Evolutionary conservation across 2,329 filamentous ascomycete genomes (phyloP).

Genomic region (Fusarium miscanthi): DNA sequence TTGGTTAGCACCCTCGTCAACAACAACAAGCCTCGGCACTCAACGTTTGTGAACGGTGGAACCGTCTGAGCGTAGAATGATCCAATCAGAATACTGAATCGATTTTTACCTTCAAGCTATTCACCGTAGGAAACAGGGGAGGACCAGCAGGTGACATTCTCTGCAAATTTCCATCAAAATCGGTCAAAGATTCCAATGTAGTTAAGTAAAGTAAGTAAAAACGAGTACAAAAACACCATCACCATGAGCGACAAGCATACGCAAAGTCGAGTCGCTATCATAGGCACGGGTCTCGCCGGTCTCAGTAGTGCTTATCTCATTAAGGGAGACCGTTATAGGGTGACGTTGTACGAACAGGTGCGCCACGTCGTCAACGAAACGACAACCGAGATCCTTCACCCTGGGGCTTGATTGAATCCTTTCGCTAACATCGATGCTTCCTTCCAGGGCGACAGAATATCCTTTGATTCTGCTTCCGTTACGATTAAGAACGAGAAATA

Average conservation of each 20-base stretch:
- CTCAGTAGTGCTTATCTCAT: slow-evolving; percentile 52
- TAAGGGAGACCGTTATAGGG: slow-evolving; percentile 41
- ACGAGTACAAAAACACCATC: not conserved
- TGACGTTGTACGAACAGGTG: slow-evolving; percentile 52
- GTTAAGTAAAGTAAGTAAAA: not conserved
- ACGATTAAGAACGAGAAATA: slow-evolving; percentile 48
- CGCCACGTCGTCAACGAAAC: not conserved
- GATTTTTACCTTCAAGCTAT: not conserved
- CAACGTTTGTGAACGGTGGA: not conserved
- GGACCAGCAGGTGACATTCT: not conserved
- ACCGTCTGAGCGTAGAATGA: not conserved
- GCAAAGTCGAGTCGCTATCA: slow-evolving; percentile 44
- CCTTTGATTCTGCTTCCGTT: slow-evolving; percentile 54
- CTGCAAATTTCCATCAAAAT: not conserved
- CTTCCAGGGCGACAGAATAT: slow-evolving; percentile 48
- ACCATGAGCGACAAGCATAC: not conserved
- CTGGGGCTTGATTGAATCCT: not conserved
- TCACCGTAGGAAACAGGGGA: not conserved
- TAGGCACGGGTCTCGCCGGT: slow-evolving; percentile 54
- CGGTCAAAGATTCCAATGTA: not conserved
- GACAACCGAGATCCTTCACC: not conserved
- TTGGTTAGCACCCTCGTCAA: not conserved
- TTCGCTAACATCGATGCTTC: not conserved
- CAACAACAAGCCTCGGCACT: not conserved
- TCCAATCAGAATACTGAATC: not conserved